Conservation (phyloP, 441 rosid species). For the Bocquillonia castaneifolia region DNA sequence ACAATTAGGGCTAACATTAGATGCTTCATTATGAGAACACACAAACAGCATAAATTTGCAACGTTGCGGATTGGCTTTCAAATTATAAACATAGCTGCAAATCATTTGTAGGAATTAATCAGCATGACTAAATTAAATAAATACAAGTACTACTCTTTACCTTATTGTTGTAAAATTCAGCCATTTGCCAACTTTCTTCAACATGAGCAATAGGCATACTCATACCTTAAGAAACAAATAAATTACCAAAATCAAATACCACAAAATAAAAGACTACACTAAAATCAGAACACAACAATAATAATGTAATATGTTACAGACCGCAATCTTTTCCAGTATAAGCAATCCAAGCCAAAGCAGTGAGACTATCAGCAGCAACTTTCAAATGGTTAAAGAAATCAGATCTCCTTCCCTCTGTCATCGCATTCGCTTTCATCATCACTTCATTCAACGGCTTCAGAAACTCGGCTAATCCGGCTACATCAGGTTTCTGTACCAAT, state of each 20-base stretch:
- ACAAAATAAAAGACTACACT: background rate
- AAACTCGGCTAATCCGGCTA: conserved; percentile 62
- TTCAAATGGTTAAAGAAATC: conserved; percentile 89
- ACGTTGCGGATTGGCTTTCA: background rate
- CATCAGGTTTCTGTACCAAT: conserved; percentile 66
- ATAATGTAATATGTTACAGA: conserved; percentile 29
- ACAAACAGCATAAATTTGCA: background rate
- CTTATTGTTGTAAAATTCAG: conserved; percentile 97
- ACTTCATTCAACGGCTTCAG: conserved; percentile 79
- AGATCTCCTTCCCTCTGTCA: conserved; percentile 77
- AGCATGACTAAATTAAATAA: too few relatives aligned
- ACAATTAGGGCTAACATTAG: background rate
- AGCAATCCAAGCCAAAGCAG: conserved; percentile 94
- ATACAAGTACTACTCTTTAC: conserved; percentile 31
- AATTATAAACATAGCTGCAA: background rate
- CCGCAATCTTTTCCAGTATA: conserved; percentile 91
- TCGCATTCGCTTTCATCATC: conserved; percentile 61
- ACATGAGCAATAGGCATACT: conserved; percentile 94
- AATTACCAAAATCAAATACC: conserved; percentile 8
- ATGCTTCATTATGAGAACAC: background rate
- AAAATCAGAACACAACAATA: conserved; percentile 5
- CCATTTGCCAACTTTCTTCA: conserved; percentile 98
- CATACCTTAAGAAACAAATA: conserved; percentile 57
- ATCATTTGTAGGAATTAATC: background rate
- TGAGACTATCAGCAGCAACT: conserved; percentile 67